Conservation (phyloP, 495 filamentous ascomycete genomes). For the Penicillium malachiteum region DNA sequence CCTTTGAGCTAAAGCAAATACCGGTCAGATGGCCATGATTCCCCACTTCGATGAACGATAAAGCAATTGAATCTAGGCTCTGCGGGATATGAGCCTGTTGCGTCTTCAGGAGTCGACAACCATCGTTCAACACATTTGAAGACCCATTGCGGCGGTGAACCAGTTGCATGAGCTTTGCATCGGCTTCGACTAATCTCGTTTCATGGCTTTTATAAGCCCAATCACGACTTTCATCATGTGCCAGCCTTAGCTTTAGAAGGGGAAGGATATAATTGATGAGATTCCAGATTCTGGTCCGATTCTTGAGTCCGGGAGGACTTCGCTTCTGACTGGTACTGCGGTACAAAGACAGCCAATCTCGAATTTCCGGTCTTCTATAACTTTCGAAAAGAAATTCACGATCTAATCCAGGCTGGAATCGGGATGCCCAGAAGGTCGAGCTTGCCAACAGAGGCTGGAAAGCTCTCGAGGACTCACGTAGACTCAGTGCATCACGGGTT, state of each 20-base stretch:
- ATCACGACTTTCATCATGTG: neutral
- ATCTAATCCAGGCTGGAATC: neutral
- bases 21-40: neutral
- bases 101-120: neutral
- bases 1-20: neutral
- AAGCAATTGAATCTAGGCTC: neutral
- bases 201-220: neutral
- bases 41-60: neutral
- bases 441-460: neutral
- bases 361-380: neutral
- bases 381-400: neutral
- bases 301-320: neutral
- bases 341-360: neutral
- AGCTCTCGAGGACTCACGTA: neutral
- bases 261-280: neutral
- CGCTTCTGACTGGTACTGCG: neutral
- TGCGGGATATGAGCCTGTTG: neutral
- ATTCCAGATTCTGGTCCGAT: neutral
- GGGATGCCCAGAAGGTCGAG: neutral
- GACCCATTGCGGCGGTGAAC: no score
- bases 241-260: neutral
- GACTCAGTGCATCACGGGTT: neutral
- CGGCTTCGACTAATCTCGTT: neutral
- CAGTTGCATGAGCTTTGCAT: neutral
- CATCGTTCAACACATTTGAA: neutral